phyloP scores from a whole-genome alignment of 306 rosid genomes.

The Trifolium pratense region DNA sequence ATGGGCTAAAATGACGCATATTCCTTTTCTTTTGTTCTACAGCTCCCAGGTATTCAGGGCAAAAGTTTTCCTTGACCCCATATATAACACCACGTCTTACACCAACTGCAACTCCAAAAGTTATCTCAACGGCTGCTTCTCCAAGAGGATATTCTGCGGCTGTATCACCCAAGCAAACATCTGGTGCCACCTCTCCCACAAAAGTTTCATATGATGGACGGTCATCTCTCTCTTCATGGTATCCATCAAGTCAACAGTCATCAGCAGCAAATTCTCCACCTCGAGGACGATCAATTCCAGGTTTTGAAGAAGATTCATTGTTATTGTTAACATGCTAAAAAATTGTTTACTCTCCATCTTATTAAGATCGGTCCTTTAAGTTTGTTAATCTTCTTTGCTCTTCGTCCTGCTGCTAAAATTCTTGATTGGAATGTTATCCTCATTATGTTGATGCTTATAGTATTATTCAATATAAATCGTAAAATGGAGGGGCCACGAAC shows the following conservation, averaged over 20 bases:
- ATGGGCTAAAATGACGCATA: slow-evolving; percentile 1
- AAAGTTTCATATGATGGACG: slow-evolving; percentile 69
- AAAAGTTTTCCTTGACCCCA: slow-evolving; percentile 74
- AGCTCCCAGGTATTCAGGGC: slow-evolving; percentile 67
- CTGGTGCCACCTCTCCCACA: slow-evolving; percentile 84
- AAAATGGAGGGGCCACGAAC: background rate
- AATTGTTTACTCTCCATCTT: background rate
- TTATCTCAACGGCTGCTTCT: slow-evolving; percentile 74
- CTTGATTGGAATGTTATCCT: slow-evolving; percentile 25
- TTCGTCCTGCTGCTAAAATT: background rate
- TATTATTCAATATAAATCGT: background rate
- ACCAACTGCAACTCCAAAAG: slow-evolving; percentile 89
- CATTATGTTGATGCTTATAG: slow-evolving; percentile 2
- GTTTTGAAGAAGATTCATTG: slow-evolving; percentile 48
- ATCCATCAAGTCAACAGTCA: slow-evolving; percentile 97
- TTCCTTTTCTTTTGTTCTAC: slow-evolving; percentile 35
- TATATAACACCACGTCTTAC: slow-evolving; percentile 92
- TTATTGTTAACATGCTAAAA: slow-evolving; percentile 8
- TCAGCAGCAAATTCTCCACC: slow-evolving; percentile 99
- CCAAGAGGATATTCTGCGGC: slow-evolving; percentile 80
- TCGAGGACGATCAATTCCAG: slow-evolving; percentile 66
- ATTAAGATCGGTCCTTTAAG: slow-evolving; percentile 3
- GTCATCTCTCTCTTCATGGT: slow-evolving; percentile 73
- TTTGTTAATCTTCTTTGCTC: slow-evolving; percentile 1
- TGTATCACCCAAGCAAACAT: slow-evolving; percentile 65